phyloP scores from a whole-genome alignment of 768 basidiomycete genomes.

The Lepiota venenata region DNA sequence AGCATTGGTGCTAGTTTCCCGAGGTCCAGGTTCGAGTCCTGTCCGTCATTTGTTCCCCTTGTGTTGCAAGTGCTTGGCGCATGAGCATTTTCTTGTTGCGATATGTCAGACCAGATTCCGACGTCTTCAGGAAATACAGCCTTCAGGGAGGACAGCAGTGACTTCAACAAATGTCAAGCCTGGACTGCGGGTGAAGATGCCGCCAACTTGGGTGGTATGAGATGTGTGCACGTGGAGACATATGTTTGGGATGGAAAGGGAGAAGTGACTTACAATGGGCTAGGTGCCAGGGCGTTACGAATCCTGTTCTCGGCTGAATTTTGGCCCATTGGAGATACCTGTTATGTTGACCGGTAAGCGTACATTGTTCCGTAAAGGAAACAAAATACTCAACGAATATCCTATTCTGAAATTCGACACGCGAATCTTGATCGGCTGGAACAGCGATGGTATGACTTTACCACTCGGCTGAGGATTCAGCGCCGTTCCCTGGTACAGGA shows the following conservation, averaged over 20 bases:
- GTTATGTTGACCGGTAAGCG: background rate
- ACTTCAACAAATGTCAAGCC: slow-evolving; percentile 66
- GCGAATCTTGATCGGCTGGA: slow-evolving; percentile 54
- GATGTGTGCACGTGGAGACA: background rate
- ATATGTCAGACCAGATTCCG: slow-evolving; percentile 67
- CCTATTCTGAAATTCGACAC: slow-evolving; percentile 50
- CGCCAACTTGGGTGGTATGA: slow-evolving; percentile 35
- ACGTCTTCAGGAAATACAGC: slow-evolving; percentile 63
- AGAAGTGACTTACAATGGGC: slow-evolving; percentile 51
- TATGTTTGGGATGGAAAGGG: slow-evolving; percentile 16
- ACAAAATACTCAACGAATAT: slow-evolving; percentile 39
- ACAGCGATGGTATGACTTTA: slow-evolving; percentile 34
- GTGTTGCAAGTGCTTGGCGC: no score
- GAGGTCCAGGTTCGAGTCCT: no score
- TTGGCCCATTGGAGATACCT: slow-evolving; percentile 58
- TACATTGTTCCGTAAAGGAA: background rate
- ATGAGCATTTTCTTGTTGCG: no score
- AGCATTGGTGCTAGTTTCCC: no score
- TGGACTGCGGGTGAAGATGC: slow-evolving; percentile 49
- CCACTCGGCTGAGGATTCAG: slow-evolving; percentile 36
- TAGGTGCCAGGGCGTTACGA: slow-evolving; percentile 51
- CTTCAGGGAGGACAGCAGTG: slow-evolving; percentile 55
- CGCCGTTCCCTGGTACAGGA: slow-evolving; percentile 42
- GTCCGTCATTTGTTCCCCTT: no score
- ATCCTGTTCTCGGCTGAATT: slow-evolving; percentile 56